phyloP scores from a whole-genome alignment of 768 basidiomycete genomes.

The Inosperma sp. region DNA sequence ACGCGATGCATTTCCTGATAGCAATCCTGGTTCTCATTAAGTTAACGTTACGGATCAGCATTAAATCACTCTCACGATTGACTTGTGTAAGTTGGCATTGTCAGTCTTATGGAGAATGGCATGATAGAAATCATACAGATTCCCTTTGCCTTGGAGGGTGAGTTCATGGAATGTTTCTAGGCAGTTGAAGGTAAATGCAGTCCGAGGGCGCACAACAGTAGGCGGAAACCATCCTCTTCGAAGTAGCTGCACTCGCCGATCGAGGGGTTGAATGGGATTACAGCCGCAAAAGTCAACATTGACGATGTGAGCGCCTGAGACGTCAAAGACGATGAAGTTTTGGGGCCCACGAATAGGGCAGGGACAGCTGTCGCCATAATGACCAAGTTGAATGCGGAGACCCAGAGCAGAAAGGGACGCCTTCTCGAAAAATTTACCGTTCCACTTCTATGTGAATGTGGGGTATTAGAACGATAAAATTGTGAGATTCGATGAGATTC shows the following conservation, averaged over 20 bases:
- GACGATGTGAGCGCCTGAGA: slow-evolving; percentile 8
- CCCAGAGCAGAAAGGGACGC: slow-evolving; percentile 4
- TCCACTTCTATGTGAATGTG: too few relatives aligned
- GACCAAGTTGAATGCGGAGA: slow-evolving; percentile 13
- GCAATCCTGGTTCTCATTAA: slow-evolving; percentile 6
- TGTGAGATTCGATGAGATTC: too few relatives aligned
- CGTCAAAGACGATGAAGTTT: slow-evolving; percentile 14
- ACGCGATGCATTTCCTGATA: slow-evolving; percentile 10
- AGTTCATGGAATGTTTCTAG: too few relatives aligned
- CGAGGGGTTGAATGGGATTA: background rate
- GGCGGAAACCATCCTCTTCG: slow-evolving; percentile 16
- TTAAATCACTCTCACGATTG: background rate
- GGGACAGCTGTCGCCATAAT: slow-evolving; percentile 11
- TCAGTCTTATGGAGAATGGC: slow-evolving; percentile 6
- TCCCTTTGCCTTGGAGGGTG: slow-evolving; percentile 7
- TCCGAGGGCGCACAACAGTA: background rate
- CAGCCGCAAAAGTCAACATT: slow-evolving; percentile 16
- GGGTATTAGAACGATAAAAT: too few relatives aligned
- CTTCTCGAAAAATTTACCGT: slow-evolving; percentile 13
- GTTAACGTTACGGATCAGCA: background rate
- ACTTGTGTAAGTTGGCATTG: background rate
- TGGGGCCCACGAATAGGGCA: slow-evolving; percentile 4
- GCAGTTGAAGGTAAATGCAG: too few relatives aligned
- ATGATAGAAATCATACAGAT: too few relatives aligned
- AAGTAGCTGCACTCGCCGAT: slow-evolving; percentile 4